phyloP scores from a whole-genome alignment of 139 green algal species.

The Auxenochlorella pyrenoidosa region DNA sequence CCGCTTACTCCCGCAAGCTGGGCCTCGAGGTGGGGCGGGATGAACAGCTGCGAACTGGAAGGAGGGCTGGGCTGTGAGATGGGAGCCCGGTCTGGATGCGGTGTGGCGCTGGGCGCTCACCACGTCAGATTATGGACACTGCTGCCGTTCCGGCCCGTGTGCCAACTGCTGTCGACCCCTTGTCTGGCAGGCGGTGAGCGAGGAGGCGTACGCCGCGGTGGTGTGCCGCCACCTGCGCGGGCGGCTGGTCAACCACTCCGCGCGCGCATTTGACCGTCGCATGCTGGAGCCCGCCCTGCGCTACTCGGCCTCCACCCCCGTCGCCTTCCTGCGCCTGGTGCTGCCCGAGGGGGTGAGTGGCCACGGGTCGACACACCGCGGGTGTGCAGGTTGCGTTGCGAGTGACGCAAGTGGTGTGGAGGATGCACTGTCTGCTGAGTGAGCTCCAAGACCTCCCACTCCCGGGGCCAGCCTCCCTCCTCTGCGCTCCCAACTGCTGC shows the following conservation, averaged over 20 bases:
- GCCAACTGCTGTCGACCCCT: neutral
- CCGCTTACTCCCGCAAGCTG: slow-evolving; percentile 39
- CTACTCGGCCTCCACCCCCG: slow-evolving; percentile 59
- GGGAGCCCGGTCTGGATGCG: neutral
- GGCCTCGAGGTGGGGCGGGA: slow-evolving; percentile 32
- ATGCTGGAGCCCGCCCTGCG: slow-evolving; percentile 58
- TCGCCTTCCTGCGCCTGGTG: slow-evolving; percentile 66
- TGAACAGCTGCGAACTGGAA: no score
- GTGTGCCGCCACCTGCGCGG: slow-evolving; percentile 57
- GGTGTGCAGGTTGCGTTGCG: no score
- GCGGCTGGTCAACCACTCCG: slow-evolving; percentile 1
- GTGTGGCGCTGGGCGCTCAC: neutral
- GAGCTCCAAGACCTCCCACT: no score
- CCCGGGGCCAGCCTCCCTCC: no score
- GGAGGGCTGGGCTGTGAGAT: neutral
- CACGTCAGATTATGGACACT: neutral
- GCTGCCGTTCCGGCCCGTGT: neutral
- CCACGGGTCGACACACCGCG: no score
- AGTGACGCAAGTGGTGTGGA: no score
- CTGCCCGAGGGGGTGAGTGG: slow-evolving; percentile 28
- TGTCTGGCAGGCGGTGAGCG: slow-evolving; percentile 38
- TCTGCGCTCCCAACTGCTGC: no score
- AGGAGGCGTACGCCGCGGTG: slow-evolving; percentile 63
- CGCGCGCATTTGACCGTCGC: slow-evolving; percentile 44
- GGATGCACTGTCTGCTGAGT: no score